Conservation (phyloP, 1,284 basidiomycete genomes). For the Quambalaria eucalypti region DNA sequence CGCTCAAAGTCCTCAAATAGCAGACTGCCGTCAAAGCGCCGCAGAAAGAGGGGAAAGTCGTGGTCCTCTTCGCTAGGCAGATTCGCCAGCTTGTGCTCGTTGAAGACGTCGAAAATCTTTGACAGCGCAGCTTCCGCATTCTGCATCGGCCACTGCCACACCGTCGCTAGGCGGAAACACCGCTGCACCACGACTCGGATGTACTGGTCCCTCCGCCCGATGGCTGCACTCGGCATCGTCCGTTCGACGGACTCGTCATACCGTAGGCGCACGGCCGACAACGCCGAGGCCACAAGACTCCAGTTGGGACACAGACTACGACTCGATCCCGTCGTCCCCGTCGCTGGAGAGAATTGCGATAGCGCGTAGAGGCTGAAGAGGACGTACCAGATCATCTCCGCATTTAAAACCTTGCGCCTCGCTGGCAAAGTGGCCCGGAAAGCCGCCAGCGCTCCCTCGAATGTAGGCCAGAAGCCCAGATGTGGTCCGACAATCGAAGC, state of each 20-base stretch:
- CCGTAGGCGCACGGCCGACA: constrained; percentile 51
- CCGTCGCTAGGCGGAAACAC: constrained; percentile 61
- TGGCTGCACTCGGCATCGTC: constrained; percentile 49
- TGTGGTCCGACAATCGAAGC: constrained; percentile 11
- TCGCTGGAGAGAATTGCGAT: constrained; percentile 63
- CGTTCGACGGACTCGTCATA: constrained; percentile 55
- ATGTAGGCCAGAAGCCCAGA: constrained; percentile 24
- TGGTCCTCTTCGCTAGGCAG: constrained; percentile 61
- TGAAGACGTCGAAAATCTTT: constrained; percentile 67
- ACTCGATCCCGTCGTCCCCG: constrained; percentile 54
- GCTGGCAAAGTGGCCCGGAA: constrained; percentile 48
- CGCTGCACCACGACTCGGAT: constrained; percentile 64
- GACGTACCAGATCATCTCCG: constrained; percentile 58
- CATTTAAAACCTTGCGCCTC: constrained; percentile 51
- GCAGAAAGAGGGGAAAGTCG: constrained; percentile 71
- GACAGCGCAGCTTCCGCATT: constrained; percentile 57
- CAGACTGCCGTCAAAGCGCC: constrained; percentile 48
- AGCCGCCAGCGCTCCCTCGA: constrained; percentile 22
- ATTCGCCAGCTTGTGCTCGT: constrained; percentile 68
- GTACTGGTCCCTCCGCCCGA: constrained; percentile 65
- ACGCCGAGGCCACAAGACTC: constrained; percentile 51
- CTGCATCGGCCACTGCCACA: constrained; percentile 65
- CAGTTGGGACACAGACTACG: constrained; percentile 59
- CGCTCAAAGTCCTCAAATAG: constrained; percentile 3
- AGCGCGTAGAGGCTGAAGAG: constrained; percentile 65